Evolutionary conservation across 1,284 basidiomycete species (phyloP).

Genomic region (Paramarasmius palmivorus): DNA sequence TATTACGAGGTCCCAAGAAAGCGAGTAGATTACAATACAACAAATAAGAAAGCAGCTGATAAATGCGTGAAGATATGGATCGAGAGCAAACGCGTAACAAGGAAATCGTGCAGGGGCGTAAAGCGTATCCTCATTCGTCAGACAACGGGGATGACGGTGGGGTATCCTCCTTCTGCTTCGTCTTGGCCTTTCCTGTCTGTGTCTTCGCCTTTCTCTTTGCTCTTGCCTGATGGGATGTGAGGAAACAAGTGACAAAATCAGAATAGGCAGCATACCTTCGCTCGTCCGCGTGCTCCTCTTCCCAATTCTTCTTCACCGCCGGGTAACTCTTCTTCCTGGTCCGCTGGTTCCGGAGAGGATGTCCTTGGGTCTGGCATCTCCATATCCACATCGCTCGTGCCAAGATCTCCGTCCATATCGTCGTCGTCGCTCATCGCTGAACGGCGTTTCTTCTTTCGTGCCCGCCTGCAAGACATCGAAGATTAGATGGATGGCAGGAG

Average conservation of each 20-base stretch:
- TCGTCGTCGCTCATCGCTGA: conserved; percentile 28
- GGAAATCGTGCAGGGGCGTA: no score
- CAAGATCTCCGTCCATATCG: conserved; percentile 23
- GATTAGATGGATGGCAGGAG: conserved; percentile 12
- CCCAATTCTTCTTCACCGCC: conserved; percentile 31
- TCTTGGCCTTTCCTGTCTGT: conserved; percentile 3
- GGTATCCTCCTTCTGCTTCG: conserved; percentile 7
- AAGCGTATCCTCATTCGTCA: no score
- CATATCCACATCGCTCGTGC: conserved; percentile 27
- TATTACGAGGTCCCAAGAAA: no score
- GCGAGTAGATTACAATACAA: no score
- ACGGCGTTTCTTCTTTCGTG: conserved; percentile 30
- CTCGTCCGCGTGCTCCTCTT: conserved; percentile 35
- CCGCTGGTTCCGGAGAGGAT: conserved; percentile 17
- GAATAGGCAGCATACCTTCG: conserved; percentile 28
- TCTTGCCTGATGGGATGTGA: conserved; percentile 9
- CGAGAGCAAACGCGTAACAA: no score
- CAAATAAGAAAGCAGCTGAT: no score
- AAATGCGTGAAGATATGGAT: no score
- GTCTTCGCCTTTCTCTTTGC: conserved; percentile 13
- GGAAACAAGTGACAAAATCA: neutral
- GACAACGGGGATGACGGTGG: neutral
- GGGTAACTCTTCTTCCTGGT: conserved; percentile 24
- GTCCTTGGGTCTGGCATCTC: conserved; percentile 22
- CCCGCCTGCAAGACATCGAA: conserved; percentile 25